Conservation (phyloP, 2,329 filamentous ascomycete genomes). For the Aspergillus calidoustus region DNA sequence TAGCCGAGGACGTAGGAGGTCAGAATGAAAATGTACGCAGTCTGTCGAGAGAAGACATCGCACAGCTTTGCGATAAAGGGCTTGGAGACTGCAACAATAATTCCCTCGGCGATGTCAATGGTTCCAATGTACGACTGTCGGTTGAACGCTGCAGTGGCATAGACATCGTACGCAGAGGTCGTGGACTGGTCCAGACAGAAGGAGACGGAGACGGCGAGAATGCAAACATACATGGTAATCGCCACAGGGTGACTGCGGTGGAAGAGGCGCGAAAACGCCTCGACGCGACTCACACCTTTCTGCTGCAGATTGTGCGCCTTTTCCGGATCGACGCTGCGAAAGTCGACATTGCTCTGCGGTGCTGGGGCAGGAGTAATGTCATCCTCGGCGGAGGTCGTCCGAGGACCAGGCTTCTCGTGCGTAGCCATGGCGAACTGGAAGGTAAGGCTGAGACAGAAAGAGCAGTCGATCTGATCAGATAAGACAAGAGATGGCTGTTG, state of each 20-base stretch:
- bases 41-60: slow-evolving; percentile 16
- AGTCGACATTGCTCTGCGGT: not conserved
- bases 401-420: not conserved
- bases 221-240: not conserved
- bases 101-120: slow-evolving; percentile 14
- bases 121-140: slow-evolving; percentile 18
- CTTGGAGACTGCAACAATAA: slow-evolving; percentile 19
- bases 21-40: slow-evolving; percentile 12
- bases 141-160: not conserved
- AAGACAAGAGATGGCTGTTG: too few relatives aligned
- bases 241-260: not conserved
- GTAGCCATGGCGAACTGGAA: not conserved
- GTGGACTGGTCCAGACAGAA: slow-evolving; percentile 15
- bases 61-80: slow-evolving; percentile 20
- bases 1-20: slow-evolving; percentile 15
- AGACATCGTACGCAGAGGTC: slow-evolving; percentile 18
- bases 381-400: not conserved
- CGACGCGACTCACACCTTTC: not conserved
- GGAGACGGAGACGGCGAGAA: not conserved
- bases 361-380: not conserved
- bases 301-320: not conserved
- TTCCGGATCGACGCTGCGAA: not conserved
- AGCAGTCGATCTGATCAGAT: not conserved
- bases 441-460: not conserved
- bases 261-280: not conserved